Base-by-base conservation (phyloP, 345 rosid genomes). In the Ailanthus altissimus region DNA sequence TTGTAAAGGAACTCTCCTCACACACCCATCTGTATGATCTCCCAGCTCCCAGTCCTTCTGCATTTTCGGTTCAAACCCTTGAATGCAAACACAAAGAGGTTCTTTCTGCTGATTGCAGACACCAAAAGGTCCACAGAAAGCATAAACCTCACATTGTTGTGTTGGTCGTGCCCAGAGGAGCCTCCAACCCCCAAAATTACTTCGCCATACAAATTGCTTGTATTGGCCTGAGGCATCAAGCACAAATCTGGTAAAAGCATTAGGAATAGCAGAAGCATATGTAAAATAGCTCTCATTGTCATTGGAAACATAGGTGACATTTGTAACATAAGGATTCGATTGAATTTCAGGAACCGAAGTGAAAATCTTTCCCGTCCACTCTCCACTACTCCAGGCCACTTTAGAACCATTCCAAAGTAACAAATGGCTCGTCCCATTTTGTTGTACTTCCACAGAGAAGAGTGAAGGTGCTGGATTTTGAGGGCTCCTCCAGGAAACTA, bases 401-500 rank as follows among this genome's bases (percentile, higher is more conserved):
- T 0, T 9, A 18, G 79, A 36, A 14, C 9, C 67, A 28, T 77
- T 77, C 81, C 80, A 68, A 38, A 40, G 5, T 4, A 73, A 62
- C 18, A 38, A 60, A 50, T 81, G 78, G 18, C 50, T 38, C 1
- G 54, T 63, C 5, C 82, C 82, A 42, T 49, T 49, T 21, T 57
- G 23, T 26, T 78, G 82, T 1, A 72, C 1, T 66, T 32, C 75
- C 20, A 49, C 5, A 6, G 86, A 75, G 79, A 67, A 84, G 11
- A 49, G 49, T 7, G 84, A 83, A 10, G 79, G 84, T 26, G 83
- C 76, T 14, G 87, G 84, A 70, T 84, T 79, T 16, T 78, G 67
- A 5, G 16, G 46, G 74, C 10, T 67, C 53, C 46, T 79, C 84
- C 84, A 79, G 10, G 83, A 74, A 72, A 36, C 72, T 49, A 81